A percentile compares a stretch with the other conserved stretches of the same genome.
Evolutionary conservation across 2,329 filamentous ascomycete species (phyloP).

Genomic region (Aspergillus sp.): DNA sequence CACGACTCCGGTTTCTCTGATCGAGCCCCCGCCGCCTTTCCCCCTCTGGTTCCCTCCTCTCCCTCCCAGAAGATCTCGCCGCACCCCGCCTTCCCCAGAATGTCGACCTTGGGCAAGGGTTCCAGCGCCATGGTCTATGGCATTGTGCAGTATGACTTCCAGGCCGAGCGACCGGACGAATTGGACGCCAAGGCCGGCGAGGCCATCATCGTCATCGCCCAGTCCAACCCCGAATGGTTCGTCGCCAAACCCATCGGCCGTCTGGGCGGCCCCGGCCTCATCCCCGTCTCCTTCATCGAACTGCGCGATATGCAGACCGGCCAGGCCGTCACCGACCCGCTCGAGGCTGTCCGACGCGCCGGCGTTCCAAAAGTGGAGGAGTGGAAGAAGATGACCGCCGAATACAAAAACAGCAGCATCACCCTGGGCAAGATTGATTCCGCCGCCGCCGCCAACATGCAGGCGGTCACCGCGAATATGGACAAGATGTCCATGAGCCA

Average conservation of each 20-base stretch:
- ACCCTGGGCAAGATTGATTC: constrained; percentile 83
- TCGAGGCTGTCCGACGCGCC: constrained; percentile 80
- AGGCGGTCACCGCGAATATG: constrained; percentile 66
- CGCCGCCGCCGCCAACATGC: constrained; percentile 35
- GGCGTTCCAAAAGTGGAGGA: constrained; percentile 95
- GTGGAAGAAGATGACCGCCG: constrained; percentile 99
- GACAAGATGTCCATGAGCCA: constrained; percentile 75
- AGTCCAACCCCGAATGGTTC: constrained; percentile 98
- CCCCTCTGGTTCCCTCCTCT: constrained; percentile 26
- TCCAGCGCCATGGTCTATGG: constrained; percentile 90
- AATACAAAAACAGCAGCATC: constrained; percentile 99
- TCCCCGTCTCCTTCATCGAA: constrained; percentile 95
- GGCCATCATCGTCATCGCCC: constrained; percentile 96
- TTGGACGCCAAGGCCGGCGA: constrained; percentile 92
- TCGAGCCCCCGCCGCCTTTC: constrained; percentile 40
- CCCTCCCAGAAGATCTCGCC: constrained; percentile 14
- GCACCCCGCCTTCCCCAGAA: constrained; percentile 35
- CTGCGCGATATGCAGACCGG: constrained; percentile 91
- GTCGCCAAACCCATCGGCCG: constrained; percentile 98
- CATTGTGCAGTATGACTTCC: constrained; percentile 95
- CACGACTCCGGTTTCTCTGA: constrained; percentile 90
- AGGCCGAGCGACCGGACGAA: constrained; percentile 92
- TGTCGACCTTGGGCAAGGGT: constrained; percentile 50
- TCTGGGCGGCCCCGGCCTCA: constrained; percentile 90
- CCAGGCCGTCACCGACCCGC: constrained; percentile 73